Evolutionary conservation across 768 basidiomycete genomes (phyloP).

Genomic region (Auricularia auricula-judae): DNA sequence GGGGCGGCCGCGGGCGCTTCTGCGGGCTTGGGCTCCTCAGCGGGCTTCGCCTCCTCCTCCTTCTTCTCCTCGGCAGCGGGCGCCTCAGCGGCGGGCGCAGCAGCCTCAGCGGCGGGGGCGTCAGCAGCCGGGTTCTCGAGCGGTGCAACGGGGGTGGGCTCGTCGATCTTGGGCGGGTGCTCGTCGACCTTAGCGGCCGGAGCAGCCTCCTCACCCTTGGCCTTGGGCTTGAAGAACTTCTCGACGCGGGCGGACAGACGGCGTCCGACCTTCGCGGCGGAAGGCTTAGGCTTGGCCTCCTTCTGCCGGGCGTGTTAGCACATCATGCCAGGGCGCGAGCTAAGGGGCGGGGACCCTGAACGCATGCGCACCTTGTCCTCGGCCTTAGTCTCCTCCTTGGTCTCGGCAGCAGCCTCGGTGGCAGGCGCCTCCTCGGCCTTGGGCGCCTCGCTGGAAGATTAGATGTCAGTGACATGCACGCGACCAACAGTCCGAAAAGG

Average conservation of each 20-base stretch:
- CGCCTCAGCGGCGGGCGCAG: slow-evolving; percentile 19
- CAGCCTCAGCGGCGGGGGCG: slow-evolving; percentile 36
- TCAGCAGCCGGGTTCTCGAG: slow-evolving; percentile 43
- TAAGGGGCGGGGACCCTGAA: neutral
- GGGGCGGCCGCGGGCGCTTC: slow-evolving; percentile 44
- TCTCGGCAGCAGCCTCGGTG: slow-evolving; percentile 25
- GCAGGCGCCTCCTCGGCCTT: slow-evolving; percentile 24
- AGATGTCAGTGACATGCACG: slow-evolving; percentile 14
- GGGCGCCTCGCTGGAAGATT: neutral
- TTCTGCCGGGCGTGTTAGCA: slow-evolving; percentile 23
- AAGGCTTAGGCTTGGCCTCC: slow-evolving; percentile 40
- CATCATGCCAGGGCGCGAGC: neutral
- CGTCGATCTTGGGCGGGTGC: slow-evolving; percentile 80
- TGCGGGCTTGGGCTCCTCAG: slow-evolving; percentile 26
- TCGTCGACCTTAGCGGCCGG: slow-evolving; percentile 78
- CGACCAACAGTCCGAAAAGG: neutral
- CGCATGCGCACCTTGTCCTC: slow-evolving; percentile 19
- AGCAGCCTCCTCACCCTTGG: slow-evolving; percentile 22
- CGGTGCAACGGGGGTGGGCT: slow-evolving; percentile 71
- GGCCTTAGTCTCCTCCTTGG: slow-evolving; percentile 33
- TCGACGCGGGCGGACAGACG: slow-evolving; percentile 76
- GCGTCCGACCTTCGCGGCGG: slow-evolving; percentile 53
- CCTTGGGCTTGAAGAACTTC: slow-evolving; percentile 54
- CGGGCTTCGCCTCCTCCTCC: slow-evolving; percentile 14
- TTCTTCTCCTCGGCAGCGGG: neutral